Evolutionary conservation across 805 yeast genomes (phyloP).

Genomic region (Candida michaelii): DNA sequence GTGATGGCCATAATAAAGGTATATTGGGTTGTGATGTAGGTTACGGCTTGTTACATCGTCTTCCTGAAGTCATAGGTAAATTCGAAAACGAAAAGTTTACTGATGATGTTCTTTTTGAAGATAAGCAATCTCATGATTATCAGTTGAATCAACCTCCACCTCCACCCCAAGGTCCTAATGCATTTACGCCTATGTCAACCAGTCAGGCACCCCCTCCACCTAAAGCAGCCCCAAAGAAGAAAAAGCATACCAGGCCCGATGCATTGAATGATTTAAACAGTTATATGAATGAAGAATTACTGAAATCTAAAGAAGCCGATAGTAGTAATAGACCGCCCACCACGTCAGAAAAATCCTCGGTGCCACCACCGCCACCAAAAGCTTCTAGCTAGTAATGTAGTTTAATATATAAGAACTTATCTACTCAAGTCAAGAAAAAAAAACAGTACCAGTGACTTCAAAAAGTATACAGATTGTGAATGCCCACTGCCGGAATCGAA

Average conservation of each 20-base stretch:
- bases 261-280: constrained; percentile 31
- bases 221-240: constrained; percentile 25
- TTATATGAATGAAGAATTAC: constrained; percentile 45
- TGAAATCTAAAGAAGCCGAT: constrained; percentile 39
- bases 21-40: constrained; percentile 93
- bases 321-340: constrained; percentile 6
- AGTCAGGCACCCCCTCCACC: constrained; percentile 11
- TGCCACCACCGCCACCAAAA: constrained; percentile 35
- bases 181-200: constrained; percentile 14
- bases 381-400: constrained; percentile 5
- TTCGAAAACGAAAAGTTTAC: constrained; percentile 38
- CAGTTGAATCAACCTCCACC: constrained; percentile 10
- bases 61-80: constrained; percentile 67
- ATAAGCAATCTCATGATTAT: constrained; percentile 20
- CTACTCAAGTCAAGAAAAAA: constrained; percentile 3
- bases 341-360: constrained; percentile 19
- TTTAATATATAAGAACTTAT: background rate
- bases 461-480: background rate
- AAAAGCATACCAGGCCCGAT: constrained; percentile 25
- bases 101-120: constrained; percentile 37
- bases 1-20: constrained; percentile 62
- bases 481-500: constrained; percentile 55
- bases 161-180: constrained; percentile 6
- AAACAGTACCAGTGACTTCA: background rate
- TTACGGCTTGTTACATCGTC: constrained; percentile 81